Percentiles rank a stretch among this genome's conserved stretches.
Conservation (phyloP, 306 rosid genomes). For the Fagus sylvatica region DNA sequence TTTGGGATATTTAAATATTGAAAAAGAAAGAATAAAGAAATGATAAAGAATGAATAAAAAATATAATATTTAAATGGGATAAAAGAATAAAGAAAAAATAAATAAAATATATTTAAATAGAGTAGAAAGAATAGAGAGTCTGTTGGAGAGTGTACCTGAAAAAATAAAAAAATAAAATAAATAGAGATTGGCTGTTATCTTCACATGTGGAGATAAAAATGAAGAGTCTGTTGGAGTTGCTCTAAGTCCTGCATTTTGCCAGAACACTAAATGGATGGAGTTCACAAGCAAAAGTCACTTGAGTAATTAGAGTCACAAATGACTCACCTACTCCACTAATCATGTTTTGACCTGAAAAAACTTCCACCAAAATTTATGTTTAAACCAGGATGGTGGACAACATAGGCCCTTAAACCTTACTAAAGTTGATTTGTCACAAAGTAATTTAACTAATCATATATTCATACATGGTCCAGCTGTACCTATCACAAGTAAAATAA, state of each 20-base stretch:
- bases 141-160: no score
- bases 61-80: no score
- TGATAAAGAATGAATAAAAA: no score
- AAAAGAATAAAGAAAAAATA: no score
- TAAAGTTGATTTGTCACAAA: background rate
- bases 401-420: background rate
- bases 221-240: no score
- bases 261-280: background rate
- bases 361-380: background rate
- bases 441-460: background rate
- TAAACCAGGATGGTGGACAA: background rate
- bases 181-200: no score
- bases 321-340: background rate
- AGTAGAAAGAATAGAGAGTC: no score
- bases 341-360: background rate
- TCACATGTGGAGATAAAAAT: no score
- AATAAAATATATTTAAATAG: no score
- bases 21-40: no score
- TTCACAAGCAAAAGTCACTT: background rate
- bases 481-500: background rate
- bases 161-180: no score
- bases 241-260: background rate
- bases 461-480: background rate
- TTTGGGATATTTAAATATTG: no score
- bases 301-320: background rate